A percentile compares a stretch with the other conserved stretches of the same genome.
phyloP scores from a whole-genome alignment of 352 stramenopile species.

The Pythium scleroteichum region DNA sequence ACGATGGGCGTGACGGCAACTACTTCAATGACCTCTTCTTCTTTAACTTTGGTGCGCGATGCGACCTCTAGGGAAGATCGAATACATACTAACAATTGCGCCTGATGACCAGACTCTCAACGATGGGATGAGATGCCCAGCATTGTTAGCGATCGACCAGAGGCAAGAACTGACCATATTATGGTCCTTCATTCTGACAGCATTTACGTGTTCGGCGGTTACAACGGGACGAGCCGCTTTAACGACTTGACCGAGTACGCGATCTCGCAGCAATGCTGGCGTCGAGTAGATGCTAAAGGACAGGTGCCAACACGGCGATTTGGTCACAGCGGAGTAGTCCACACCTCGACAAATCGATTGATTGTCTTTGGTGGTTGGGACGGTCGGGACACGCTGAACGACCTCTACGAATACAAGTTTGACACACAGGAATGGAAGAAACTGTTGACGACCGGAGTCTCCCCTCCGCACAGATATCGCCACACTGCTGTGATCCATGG shows the following conservation, averaged over 20 bases:
- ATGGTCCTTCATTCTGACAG: constrained; percentile 79
- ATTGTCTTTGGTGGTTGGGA: constrained; percentile 89
- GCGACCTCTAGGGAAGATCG: neutral
- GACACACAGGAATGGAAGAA: constrained; percentile 67
- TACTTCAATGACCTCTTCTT: constrained; percentile 90
- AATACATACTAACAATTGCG: neutral
- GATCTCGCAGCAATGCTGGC: constrained; percentile 58
- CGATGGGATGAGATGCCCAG: constrained; percentile 83
- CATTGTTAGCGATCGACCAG: constrained; percentile 51
- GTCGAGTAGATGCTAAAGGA: constrained; percentile 44
- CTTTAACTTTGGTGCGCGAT: constrained; percentile 75
- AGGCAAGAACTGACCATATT: constrained; percentile 85
- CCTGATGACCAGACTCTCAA: constrained; percentile 36
- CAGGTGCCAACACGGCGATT: constrained; percentile 69
- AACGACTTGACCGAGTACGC: constrained; percentile 84
- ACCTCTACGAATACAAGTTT: constrained; percentile 81
- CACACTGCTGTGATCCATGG: constrained; percentile 84
- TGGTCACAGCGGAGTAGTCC: constrained; percentile 81
- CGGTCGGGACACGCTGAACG: constrained; percentile 83
- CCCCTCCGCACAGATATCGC: constrained; percentile 78
- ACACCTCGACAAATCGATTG: constrained; percentile 61
- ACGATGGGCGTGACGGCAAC: constrained; percentile 87
- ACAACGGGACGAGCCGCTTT: constrained; percentile 80
- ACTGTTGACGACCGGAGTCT: constrained; percentile 51
- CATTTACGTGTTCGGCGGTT: constrained; percentile 90